These are phyloP conservation scores for Thelephora aurantiotincta DNA, from an alignment of 768 basidiomycete genomes.

Conservation along the genomic window DNA sequence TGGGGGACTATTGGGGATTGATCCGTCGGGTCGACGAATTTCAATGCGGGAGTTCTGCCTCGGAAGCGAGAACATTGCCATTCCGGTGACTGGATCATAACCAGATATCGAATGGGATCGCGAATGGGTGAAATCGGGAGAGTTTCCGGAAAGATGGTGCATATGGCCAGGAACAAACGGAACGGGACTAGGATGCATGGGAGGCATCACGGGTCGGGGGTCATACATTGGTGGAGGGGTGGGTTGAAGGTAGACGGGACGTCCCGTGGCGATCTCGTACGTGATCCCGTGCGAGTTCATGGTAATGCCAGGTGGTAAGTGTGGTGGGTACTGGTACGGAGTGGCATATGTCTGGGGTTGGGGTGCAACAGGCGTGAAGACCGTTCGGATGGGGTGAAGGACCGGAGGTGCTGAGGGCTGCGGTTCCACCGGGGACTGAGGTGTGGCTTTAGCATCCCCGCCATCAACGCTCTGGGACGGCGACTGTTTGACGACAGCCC, in stretches of 20 bases:
- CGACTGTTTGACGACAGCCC: neutral
- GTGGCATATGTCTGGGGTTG: slow-evolving; percentile 52
- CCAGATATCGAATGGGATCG: slow-evolving; percentile 50
- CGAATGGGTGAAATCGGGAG: slow-evolving; percentile 54
- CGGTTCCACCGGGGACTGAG: slow-evolving; percentile 3
- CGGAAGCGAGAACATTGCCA: slow-evolving; percentile 62
- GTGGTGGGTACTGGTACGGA: slow-evolving; percentile 43
- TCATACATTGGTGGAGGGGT: slow-evolving; percentile 48
- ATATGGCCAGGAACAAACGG: slow-evolving; percentile 50
- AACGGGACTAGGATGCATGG: slow-evolving; percentile 23
- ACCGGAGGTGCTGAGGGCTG: slow-evolving; percentile 21
- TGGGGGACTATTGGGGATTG: slow-evolving; percentile 14
- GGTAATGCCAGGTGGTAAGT: slow-evolving; percentile 55
- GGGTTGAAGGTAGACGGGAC: slow-evolving; percentile 54
- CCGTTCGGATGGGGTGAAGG: slow-evolving; percentile 29
- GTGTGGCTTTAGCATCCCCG: slow-evolving; percentile 2
- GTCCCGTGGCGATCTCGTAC: slow-evolving; percentile 75
- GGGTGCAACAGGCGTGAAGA: slow-evolving; percentile 24
- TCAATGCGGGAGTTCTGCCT: slow-evolving; percentile 59
- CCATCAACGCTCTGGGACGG: neutral
- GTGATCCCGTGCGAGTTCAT: slow-evolving; percentile 64
- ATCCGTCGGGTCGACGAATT: slow-evolving; percentile 47
- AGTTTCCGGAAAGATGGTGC: slow-evolving; percentile 38
- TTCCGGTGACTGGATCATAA: slow-evolving; percentile 52
- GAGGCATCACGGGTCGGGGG: slow-evolving; percentile 49